Base-by-base conservation (phyloP, 225 moss, liverwort and hornwort genomes). In the Marchantia paleacea region DNA sequence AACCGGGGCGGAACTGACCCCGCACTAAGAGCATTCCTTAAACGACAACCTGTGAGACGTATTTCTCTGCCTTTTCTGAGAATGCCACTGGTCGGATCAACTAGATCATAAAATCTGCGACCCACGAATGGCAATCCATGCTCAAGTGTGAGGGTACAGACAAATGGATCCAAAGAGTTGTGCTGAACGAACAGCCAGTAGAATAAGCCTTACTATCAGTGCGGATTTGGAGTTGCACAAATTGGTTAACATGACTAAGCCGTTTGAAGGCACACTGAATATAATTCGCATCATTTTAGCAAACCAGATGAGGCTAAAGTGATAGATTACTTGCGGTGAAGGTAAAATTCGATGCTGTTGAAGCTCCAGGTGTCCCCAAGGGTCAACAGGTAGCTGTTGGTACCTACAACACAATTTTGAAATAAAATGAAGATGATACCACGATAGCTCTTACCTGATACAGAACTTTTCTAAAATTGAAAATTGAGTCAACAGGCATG, bases 361-460 rank as follows among this genome's bases (percentile, higher is more conserved):
- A 87, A 80, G 80, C 89, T 90, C 89, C 87, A 90, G 7, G 83
- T 76, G 72, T 90, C 89, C 67, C 89, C 89, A 30, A 90, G 83
- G 58, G 87, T 90, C 80, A 90, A 79, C 69, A 90, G 7, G 54
- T 87, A 90, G 53, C 73, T 87, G 52, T 77, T 83, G 7, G 86
- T 78, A 77, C 89, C 89, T 89, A 66, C 69, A 39, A 20, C 4
- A 63, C 48, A 64, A 47, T 39, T n/a, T 48, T 52, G 72, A 75
- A 50, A 52, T 52, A 55, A 55, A 14, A 73, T n/a, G 51, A 24
- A 22, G 72, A 73, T 52, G 72, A 18, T 18, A 20, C 48, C 14
- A 50, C 69, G 20, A n/a, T n/a, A n/a, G n/a, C n/a, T n/a, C n/a
- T n/a, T n/a, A 63, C 24, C 24, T 15, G 58, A 58, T 58, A 20